phyloP scores from a whole-genome alignment of 768 basidiomycete genomes.

The Candolleomyces efflorescens region DNA sequence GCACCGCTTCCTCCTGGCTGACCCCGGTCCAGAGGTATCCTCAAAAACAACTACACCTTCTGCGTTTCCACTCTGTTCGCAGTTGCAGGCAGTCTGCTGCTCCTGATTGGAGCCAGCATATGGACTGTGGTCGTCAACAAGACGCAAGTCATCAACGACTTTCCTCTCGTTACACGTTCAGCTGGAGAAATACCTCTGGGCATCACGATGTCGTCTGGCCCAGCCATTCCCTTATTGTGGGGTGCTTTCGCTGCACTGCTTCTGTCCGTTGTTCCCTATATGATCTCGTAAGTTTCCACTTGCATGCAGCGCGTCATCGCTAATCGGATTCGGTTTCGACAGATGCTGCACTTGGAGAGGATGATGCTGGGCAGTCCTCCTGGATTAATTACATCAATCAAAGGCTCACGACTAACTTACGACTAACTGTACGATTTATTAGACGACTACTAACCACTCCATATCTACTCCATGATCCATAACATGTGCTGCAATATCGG shows the following conservation, averaged over 20 bases:
- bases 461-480: too few relatives aligned
- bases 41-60: slow-evolving; percentile 62
- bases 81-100: slow-evolving; percentile 52
- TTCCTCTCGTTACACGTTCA: slow-evolving; percentile 31
- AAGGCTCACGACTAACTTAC: slow-evolving; percentile 11
- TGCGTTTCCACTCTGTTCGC: slow-evolving; percentile 63
- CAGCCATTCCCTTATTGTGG: slow-evolving; percentile 67
- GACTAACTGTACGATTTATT: slow-evolving; percentile 5
- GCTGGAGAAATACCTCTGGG: slow-evolving; percentile 43
- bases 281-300: slow-evolving; percentile 56
- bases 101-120: slow-evolving; percentile 67
- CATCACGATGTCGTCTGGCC: slow-evolving; percentile 58
- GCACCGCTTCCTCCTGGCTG: slow-evolving; percentile 5
- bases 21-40: slow-evolving; percentile 50
- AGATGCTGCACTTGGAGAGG: slow-evolving; percentile 83
- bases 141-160: slow-evolving; percentile 51
- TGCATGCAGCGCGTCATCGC: neutral
- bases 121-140: slow-evolving; percentile 78
- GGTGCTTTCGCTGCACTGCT: slow-evolving; percentile 66
- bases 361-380: slow-evolving; percentile 25
- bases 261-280: slow-evolving; percentile 67
- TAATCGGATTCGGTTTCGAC: slow-evolving; percentile 4
- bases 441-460: neutral
- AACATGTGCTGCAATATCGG: too few relatives aligned
- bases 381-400: neutral